Percentiles rank a stretch among this genome's conserved stretches.
Evolutionary conservation across 139 green algal species (phyloP).

Genomic region (Yamagishiella unicocca): DNA sequence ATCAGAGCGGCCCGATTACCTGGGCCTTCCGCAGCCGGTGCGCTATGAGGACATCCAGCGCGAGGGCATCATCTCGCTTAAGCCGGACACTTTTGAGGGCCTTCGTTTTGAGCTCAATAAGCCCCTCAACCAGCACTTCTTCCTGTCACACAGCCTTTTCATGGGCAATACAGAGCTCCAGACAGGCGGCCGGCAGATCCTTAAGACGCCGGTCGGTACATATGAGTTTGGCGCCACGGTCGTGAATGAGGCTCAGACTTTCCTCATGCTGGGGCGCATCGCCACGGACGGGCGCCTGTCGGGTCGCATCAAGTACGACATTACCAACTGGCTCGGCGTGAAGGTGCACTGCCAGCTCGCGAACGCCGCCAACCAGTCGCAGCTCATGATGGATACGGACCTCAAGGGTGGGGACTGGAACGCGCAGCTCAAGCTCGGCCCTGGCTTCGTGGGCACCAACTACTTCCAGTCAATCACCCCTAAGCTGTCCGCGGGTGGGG

Average conservation of each 20-base stretch:
- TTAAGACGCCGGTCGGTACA: slow-evolving; percentile 91
- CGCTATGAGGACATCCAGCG: slow-evolving; percentile 95
- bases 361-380: slow-evolving; percentile 74
- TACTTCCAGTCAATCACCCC: slow-evolving; percentile 97
- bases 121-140: slow-evolving; percentile 98
- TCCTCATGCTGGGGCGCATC: slow-evolving; percentile 88
- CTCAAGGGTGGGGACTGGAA: slow-evolving; percentile 94
- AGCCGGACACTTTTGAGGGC: slow-evolving; percentile 98
- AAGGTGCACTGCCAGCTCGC: slow-evolving; percentile 93
- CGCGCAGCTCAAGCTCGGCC: slow-evolving; percentile 95
- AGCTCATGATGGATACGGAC: slow-evolving; percentile 71
- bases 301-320: slow-evolving; percentile 84
- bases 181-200: slow-evolving; percentile 65
- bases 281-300: slow-evolving; percentile 89
- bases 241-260: slow-evolving; percentile 79
- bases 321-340: slow-evolving; percentile 78
- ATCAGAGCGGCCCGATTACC: slow-evolving; percentile 61
- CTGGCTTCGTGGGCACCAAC: slow-evolving; percentile 93
- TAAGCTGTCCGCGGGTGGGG: slow-evolving; percentile 79
- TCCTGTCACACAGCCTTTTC: slow-evolving; percentile 88
- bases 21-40: slow-evolving; percentile 85
- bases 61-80: slow-evolving; percentile 95
- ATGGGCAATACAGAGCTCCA: slow-evolving; percentile 96
- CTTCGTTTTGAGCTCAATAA: slow-evolving; percentile 98
- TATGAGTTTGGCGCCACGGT: slow-evolving; percentile 99